Base-by-base conservation (phyloP, 1,284 basidiomycete species). In the Apiotrichum montevideense region DNA sequence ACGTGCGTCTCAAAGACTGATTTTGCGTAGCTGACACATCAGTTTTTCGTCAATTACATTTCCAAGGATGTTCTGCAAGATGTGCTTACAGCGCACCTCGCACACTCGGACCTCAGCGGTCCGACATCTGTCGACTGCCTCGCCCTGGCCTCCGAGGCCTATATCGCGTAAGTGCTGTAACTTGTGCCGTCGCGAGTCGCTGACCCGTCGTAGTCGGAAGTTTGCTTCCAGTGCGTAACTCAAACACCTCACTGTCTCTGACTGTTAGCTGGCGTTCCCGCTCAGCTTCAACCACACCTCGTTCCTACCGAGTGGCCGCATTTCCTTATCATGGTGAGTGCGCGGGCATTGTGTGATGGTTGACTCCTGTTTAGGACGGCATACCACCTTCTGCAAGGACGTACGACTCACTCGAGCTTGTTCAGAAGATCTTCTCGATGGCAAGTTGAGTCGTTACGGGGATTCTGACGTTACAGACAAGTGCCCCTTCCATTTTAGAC, bases 21-120 rank as follows among this genome's bases (percentile, higher is more conserved):
- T 1, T 3, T 3, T 4, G 14, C 3, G 3, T 14, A 33, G 13
- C 46, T 53, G 29, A 59, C 21, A 21, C 21, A 21, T 21, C 21
- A 21, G 21, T 21, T 21, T 21, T 21, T 21, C 21, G 21, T 21
- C 21, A 21, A 21, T 21, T 21, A 21, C 21, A 21, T 21, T 21
- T 21, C 21, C 21, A 21, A 21, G 21, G 21, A 21, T 21, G 62
- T 65, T 29, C 58, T 65, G 2, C 64, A 63, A 13, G 56, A 62
- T 11, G 52, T 66, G 3, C 62, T 55, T 6, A 64, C 59, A 35
- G 67, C 66, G 5, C 66, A 66, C 46, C 54, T 70, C 6, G 64
- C 65, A 6, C 59, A 58, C n/a, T 61, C 65, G 0, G 68, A 70
- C 32, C 54, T 56, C 33, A 33, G 52, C 15, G 63, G 64, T 9